Evolutionary conservation across 768 basidiomycete genomes (phyloP), one percentile per base, ranked within the genome.

Genomic region (Termitomyces bulborhizus): DNA sequence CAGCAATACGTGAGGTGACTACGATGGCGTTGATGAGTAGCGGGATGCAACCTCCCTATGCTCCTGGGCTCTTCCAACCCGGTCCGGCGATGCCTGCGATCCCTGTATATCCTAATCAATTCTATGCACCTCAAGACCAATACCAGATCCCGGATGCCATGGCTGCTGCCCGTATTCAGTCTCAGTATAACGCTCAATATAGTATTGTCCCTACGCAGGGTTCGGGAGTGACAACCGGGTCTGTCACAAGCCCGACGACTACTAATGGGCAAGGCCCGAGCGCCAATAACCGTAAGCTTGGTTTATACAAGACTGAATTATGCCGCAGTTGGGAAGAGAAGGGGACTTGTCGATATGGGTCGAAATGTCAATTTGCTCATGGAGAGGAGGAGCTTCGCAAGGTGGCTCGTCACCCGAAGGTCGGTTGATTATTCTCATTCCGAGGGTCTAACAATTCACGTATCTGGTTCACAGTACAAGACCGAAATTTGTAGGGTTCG

Each of bases 311-410:
- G 76, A 94, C 93, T 0, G 88, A 93, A 68, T 61, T 93, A 46
- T 93, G 92, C 69, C 76, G 88, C 59, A 94, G 92, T 67, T 93
- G 92, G 91, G 91, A 93, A 68, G 91, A 93, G 72, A 93, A 93
- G 66, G 90, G 90, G 2, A 71, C 82, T 15, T 93, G 91, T 67
- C 79, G 93, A 34, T 95, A 95, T 62, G 90, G 88, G 5, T 69
- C 83, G 48, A 94, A 94, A 71, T 95, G 93, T 66, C 93, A 95
- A 68, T 95, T 95, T 66, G 93, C 93, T 26, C 93, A 95, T 65
- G 93, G 93, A 48, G 88, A 92, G 66, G 89, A 92, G 0, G 93
- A 95, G 69, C 76, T 94, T 32, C 83, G 91, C 40, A 83, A 79
- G 54, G 90, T 93, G n/a, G 69, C 85, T 60, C 80, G 92, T 60